These are phyloP conservation scores for Chlamydomonas sphaeroides DNA, from an alignment of 139 green algal species.

Conservation along the genomic window DNA sequence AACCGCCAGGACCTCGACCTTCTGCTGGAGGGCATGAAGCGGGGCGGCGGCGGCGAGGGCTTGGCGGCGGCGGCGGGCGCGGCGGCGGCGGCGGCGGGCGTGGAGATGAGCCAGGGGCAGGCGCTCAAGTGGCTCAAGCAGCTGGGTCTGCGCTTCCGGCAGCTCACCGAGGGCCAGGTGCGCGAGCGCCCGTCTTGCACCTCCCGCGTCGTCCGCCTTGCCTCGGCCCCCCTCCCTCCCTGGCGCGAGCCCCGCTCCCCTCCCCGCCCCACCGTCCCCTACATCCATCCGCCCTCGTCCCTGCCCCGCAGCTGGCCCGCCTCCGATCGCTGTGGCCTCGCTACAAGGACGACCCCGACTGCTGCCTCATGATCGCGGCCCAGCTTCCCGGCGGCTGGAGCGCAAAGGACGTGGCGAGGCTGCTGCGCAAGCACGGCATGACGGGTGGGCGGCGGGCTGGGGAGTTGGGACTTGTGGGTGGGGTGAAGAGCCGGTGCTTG, in stretches of 20 bases:
- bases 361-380: slow-evolving; percentile 26
- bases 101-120: slow-evolving; percentile 26
- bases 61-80: not conserved
- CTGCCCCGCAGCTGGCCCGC: slow-evolving; percentile 15
- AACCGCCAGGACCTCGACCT: slow-evolving; percentile 37
- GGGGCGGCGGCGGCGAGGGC: not conserved
- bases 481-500: too few species aligned
- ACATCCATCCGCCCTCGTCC: too few species aligned
- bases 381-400: slow-evolving; percentile 50
- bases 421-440: slow-evolving; percentile 40
- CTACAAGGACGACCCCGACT: slow-evolving; percentile 42
- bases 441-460: not conserved
- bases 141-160: slow-evolving; percentile 52
- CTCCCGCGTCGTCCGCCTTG: too few species aligned
- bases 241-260: not conserved
- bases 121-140: slow-evolving; percentile 41
- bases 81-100: not conserved
- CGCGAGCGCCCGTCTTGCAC: not conserved
- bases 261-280: not conserved
- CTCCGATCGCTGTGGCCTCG: slow-evolving; percentile 37
- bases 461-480: not conserved
- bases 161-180: slow-evolving; percentile 58
- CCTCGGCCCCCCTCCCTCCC: not conserved
- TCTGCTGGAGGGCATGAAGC: slow-evolving; percentile 23
- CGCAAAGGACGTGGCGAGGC: slow-evolving; percentile 17